A percentile compares a stretch with the other conserved stretches of the same genome.
Evolutionary conservation across 495 filamentous ascomycete species (phyloP).

Genomic region (Aspergillus cristatus): DNA sequence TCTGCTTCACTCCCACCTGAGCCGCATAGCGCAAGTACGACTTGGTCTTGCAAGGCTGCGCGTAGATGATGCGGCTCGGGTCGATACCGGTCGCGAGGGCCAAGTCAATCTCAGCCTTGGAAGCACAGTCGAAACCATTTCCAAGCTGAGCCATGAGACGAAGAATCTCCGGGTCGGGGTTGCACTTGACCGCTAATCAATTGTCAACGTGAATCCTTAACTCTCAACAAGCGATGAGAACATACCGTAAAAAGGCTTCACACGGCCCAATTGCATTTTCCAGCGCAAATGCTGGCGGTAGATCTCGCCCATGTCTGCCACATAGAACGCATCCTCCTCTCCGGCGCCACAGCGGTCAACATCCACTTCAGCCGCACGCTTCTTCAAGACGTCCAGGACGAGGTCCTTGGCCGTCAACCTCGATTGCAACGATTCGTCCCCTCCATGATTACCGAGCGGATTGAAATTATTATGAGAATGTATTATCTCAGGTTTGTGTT

Average conservation of each 20-base stretch:
- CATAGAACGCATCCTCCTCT: constrained; percentile 95
- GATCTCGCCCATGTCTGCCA: constrained; percentile 95
- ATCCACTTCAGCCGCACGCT: constrained; percentile 72
- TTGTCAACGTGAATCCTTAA: neutral
- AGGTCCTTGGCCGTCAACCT: constrained; percentile 45
- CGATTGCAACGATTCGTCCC: constrained; percentile 35
- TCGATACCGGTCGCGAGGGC: constrained; percentile 78
- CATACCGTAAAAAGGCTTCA: constrained; percentile 95
- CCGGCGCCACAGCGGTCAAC: constrained; percentile 77
- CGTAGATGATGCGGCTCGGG: constrained; percentile 93
- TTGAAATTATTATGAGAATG: constrained; percentile 20
- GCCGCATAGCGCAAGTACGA: constrained; percentile 88
- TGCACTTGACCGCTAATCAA: constrained; percentile 85
- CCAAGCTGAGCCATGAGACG: constrained; percentile 78
- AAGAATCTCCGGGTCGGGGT: constrained; percentile 84
- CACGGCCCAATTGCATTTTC: constrained; percentile 86
- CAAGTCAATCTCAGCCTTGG: constrained; percentile 90
- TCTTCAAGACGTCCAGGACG: constrained; percentile 72
- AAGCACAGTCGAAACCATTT: constrained; percentile 96
- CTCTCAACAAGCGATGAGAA: constrained; percentile 1
- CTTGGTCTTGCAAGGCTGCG: constrained; percentile 98
- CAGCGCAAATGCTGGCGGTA: constrained; percentile 97
- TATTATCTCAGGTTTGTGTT: constrained; percentile 19
- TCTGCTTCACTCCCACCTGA: constrained; percentile 80
- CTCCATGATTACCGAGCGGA: constrained; percentile 28